Evolutionary conservation across 179 eudicot species (phyloP).

Genomic region (Spergularia azorica): DNA sequence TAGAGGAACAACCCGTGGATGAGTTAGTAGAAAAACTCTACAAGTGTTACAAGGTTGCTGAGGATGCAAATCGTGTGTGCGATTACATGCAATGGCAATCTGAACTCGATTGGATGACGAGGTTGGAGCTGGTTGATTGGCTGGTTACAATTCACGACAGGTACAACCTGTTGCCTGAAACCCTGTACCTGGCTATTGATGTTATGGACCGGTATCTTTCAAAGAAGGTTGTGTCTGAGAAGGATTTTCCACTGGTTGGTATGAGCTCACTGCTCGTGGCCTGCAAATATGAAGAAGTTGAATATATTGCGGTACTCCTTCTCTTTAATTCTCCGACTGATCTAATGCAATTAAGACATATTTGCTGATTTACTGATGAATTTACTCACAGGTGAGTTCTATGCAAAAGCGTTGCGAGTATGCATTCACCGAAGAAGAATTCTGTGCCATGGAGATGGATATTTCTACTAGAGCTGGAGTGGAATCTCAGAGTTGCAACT

Average conservation of each 20-base stretch:
- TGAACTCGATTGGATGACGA: conserved; percentile 69
- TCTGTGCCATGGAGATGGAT: conserved; percentile 76
- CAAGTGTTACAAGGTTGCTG: conserved; percentile 67
- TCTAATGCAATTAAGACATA: neutral
- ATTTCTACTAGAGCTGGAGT: conserved; percentile 64
- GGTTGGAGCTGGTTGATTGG: conserved; percentile 86
- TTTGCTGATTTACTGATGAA: conserved; percentile 4
- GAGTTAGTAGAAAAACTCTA: conserved; percentile 83
- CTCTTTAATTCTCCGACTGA: neutral
- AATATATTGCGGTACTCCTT: conserved; percentile 79
- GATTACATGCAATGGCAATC: conserved; percentile 68
- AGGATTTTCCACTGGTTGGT: conserved; percentile 81
- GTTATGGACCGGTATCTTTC: conserved; percentile 82
- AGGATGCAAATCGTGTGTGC: conserved; percentile 56
- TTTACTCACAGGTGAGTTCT: conserved; percentile 63
- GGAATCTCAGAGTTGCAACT: conserved; percentile 84
- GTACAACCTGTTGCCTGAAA: conserved; percentile 74
- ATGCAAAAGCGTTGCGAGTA: conserved; percentile 56
- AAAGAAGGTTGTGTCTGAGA: conserved; percentile 49
- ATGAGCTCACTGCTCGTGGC: conserved; percentile 85
- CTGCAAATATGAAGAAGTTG: conserved; percentile 94
- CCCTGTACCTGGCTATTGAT: conserved; percentile 77
- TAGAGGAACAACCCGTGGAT: conserved; percentile 76
- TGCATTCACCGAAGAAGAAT: conserved; percentile 60
- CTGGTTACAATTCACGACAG: conserved; percentile 81